Evolutionary conservation across 208 protist genomes (phyloP).

Genomic region (Leishmania aethiopica): DNA sequence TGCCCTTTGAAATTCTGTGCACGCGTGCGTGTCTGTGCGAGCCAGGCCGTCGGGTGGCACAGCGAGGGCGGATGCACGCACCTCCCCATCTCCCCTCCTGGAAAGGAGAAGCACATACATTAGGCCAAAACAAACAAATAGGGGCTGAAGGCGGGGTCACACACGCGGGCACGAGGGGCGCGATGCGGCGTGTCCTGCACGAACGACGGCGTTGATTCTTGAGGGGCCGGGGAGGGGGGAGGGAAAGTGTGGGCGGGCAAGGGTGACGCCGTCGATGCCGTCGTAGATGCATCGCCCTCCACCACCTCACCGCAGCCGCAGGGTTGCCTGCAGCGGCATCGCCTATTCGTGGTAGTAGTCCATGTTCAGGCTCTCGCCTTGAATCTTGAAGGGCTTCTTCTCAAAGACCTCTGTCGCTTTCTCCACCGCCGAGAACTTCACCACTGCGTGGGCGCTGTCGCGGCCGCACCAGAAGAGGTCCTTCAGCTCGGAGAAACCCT

Average conservation of each 20-base stretch:
- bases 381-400: conserved; percentile 36
- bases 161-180: too few species aligned
- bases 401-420: conserved; percentile 31
- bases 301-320: neutral
- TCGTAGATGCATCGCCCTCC: neutral
- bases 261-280: neutral
- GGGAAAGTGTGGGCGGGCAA: neutral
- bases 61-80: neutral
- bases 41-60: neutral
- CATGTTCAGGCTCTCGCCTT: conserved; percentile 19
- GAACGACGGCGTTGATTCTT: neutral
- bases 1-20: neutral
- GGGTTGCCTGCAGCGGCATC: neutral
- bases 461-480: conserved; percentile 79
- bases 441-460: conserved; percentile 56
- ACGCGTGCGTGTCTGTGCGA: neutral
- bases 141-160: too few species aligned
- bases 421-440: conserved; percentile 38
- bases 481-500: conserved; percentile 25
- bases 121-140: too few species aligned
- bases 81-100: neutral
- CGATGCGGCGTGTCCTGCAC: too few species aligned
- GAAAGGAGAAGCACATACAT: neutral
- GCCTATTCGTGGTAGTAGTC: conserved; percentile 27
- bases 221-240: neutral